Evolutionary conservation across 2,329 filamentous ascomycete species (phyloP).

Genomic region (Neopestalotiopsis rosae): DNA sequence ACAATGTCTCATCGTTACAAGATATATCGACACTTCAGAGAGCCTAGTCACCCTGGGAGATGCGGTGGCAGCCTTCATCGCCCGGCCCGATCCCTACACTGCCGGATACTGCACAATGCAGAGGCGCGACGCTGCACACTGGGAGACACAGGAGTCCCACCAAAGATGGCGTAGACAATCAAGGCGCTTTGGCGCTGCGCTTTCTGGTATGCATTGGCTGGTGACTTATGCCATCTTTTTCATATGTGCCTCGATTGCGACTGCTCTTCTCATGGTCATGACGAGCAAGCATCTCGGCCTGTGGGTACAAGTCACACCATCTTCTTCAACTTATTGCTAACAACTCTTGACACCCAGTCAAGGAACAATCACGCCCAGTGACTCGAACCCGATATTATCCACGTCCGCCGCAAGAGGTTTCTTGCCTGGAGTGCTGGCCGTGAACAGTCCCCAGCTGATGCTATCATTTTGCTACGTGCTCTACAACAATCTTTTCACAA

Average conservation of each 20-base stretch:
- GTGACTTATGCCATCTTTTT: not conserved
- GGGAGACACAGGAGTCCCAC: constrained; percentile 1
- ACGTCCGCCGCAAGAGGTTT: constrained; percentile 13
- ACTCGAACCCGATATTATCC: constrained; percentile 10
- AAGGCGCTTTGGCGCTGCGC: not conserved
- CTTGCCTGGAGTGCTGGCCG: constrained; percentile 24
- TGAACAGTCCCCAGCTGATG: constrained; percentile 46
- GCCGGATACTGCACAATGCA: constrained; percentile 23
- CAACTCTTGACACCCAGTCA: not conserved
- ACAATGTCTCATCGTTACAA: constrained; percentile 33
- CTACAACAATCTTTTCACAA: constrained; percentile 47
- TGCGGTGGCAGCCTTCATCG: constrained; percentile 55
- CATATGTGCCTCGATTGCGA: not conserved
- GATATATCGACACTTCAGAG: constrained; percentile 36
- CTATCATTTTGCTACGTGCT: constrained; percentile 46
- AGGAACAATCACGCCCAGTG: constrained; percentile 2
- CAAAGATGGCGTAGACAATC: not conserved
- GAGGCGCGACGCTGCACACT: constrained; percentile 20
- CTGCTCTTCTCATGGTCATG: not conserved
- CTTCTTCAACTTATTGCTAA: not conserved
- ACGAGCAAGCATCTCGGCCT: not conserved
- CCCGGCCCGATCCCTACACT: constrained; percentile 49
- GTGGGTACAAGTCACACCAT: not conserved
- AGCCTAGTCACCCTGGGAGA: constrained; percentile 56
- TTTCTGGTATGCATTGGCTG: constrained; percentile 16